These are phyloP conservation scores for Venturia aucupariae DNA, from an alignment of 2,329 filamentous ascomycete genomes.

Conservation along the genomic window DNA sequence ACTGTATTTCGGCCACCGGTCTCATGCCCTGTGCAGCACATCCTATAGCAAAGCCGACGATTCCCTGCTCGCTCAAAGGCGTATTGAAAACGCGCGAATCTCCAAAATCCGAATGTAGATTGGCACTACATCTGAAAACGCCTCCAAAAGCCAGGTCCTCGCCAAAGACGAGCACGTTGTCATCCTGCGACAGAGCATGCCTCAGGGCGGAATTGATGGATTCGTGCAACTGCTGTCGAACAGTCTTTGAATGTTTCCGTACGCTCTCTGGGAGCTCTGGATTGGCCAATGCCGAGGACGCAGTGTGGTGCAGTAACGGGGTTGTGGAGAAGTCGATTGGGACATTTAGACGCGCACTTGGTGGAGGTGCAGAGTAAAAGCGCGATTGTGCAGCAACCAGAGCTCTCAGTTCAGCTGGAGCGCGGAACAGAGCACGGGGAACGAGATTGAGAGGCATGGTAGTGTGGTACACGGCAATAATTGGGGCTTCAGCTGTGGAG, in stretches of 20 bases:
- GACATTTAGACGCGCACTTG: constrained; percentile 62
- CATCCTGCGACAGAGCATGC: constrained; percentile 72
- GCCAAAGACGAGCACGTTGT: constrained; percentile 82
- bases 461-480: background rate
- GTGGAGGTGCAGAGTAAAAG: constrained; percentile 41
- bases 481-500: background rate
- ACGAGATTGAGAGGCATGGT: constrained; percentile 7
- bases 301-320: constrained; percentile 69
- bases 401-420: constrained; percentile 7
- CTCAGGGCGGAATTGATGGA: constrained; percentile 85
- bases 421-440: constrained; percentile 2
- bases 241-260: constrained; percentile 59
- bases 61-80: constrained; percentile 85
- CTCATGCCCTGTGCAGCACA: constrained; percentile 85
- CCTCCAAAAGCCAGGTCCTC: constrained; percentile 97
- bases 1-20: constrained; percentile 89
- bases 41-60: constrained; percentile 88
- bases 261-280: constrained; percentile 60
- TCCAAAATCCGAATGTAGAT: constrained; percentile 79
- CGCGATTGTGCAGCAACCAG: constrained; percentile 15
- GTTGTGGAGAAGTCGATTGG: constrained; percentile 81
- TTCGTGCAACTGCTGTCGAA: constrained; percentile 88
- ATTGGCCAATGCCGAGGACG: constrained; percentile 61
- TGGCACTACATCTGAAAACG: constrained; percentile 91
- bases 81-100: constrained; percentile 92